Evolutionary conservation across 164 flowering plant genomes (phyloP), one percentile per base, ranked within the genome.

Genomic region (Litsea cubeba): DNA sequence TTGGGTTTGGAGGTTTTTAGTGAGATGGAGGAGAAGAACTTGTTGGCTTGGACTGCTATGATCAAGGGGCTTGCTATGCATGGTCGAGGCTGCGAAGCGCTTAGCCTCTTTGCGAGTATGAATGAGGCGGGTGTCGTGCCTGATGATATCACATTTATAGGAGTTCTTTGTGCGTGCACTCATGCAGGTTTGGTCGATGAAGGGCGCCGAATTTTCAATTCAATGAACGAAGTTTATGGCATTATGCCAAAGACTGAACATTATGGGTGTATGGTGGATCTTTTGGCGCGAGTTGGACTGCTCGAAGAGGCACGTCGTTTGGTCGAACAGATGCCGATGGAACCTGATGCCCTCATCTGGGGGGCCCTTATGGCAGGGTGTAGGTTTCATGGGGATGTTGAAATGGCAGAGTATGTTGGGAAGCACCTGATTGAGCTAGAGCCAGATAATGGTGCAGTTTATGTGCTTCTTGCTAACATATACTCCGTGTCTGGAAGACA

Each of bases 221-320:
- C 64, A 8, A 80, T 80, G 81, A 78, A 73, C 14, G 60, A 24
- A 28, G 72, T 69, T 4, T 80, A 83, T 71, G 77, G 69, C 14
- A 74, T 76, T 71, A 32, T 5, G 15, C 83, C 76, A 25, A 83
- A 76, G 60, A 76, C 83, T 68, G 87, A 84, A 71, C 85, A 84
- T 73, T 84, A 82, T 81, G 85, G 87, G 10, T 84, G 87, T 32
- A 76, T 82, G 80, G 85, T 84, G 64, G 87, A 84, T 84, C 81
- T 84, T 18, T 72, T 84, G 26, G 73, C 78, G 5, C 84, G 85
- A 14, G 77, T 57, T 70, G 87, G 87, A 30, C 71, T 72, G 68
- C 78, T 82, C 1, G 67, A 76, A 50, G 79, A 85, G 58, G 85
- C 87, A 28, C 72, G 62, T 54, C 18, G 62, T 18, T 50, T 83